Evolutionary conservation across 805 yeast species (phyloP).

Genomic region (Kluyveromyces nonfermentans): DNA sequence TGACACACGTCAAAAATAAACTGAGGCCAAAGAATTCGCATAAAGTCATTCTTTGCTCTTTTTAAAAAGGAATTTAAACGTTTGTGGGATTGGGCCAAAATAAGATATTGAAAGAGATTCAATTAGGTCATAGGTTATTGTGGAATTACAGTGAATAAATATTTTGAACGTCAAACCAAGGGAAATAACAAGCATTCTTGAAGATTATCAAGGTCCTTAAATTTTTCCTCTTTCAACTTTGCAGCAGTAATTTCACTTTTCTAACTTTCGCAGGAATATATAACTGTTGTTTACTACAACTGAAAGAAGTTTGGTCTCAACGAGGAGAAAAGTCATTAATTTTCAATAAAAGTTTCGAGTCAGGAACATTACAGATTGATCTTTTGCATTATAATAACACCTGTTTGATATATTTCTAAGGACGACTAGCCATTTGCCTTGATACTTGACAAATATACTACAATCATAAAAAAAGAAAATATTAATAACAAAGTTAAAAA

Average conservation of each 20-base stretch:
- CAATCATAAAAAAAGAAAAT: constrained; percentile 1
- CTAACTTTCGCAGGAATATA: not conserved
- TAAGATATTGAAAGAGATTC: not conserved
- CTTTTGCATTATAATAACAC: not conserved
- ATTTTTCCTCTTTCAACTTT: too few species aligned
- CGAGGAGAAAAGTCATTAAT: not conserved
- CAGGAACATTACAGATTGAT: not conserved
- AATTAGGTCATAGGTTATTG: not conserved
- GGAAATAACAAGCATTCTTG: not conserved
- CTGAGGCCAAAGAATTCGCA: not conserved
- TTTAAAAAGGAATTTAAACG: not conserved
- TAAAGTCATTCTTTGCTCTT: too few species aligned
- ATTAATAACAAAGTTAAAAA: constrained; percentile 4
- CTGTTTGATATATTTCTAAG: not conserved
- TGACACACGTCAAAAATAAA: not conserved
- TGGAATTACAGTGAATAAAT: not conserved
- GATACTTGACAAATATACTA: not conserved
- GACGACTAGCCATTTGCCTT: not conserved
- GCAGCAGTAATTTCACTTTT: not conserved
- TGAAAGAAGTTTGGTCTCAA: not conserved
- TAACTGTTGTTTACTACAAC: not conserved
- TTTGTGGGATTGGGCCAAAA: not conserved
- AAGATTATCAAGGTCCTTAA: too few species aligned
- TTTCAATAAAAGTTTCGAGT: not conserved
- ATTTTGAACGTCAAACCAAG: not conserved